A percentile compares a stretch with the other conserved stretches of the same genome.
phyloP scores from a whole-genome alignment of 2,329 filamentous ascomycete species.

The Colletotrichum sp. region DNA sequence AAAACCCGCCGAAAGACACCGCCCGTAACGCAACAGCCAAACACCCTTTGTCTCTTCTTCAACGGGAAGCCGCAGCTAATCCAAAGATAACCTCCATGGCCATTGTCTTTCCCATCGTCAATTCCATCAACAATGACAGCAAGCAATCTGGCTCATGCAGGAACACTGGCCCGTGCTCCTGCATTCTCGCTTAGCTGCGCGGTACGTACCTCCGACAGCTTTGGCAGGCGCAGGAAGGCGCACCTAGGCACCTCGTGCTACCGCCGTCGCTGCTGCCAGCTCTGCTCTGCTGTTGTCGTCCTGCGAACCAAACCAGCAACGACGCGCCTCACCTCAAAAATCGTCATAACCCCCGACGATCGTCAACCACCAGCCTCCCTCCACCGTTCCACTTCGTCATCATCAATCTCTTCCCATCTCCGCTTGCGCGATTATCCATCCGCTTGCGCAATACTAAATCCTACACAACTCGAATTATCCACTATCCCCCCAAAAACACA shows the following conservation, averaged over 20 bases:
- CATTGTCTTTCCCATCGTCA: background rate
- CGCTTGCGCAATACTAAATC: background rate
- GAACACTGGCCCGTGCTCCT: constrained; percentile 8
- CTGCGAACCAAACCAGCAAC: constrained; percentile 17
- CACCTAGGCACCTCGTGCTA: background rate
- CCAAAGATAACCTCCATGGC: background rate
- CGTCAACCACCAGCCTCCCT: constrained; percentile 7
- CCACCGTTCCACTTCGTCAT: constrained; percentile 4
- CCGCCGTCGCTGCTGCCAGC: background rate
- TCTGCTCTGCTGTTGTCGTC: constrained; percentile 10
- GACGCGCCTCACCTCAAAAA: constrained; percentile 21
- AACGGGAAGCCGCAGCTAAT: background rate
- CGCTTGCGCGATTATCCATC: background rate
- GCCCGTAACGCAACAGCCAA: background rate
- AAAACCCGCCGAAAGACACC: background rate
- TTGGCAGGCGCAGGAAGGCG: background rate
- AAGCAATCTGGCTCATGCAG: background rate
- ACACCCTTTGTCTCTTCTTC: background rate
- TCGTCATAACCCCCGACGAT: constrained; percentile 18
- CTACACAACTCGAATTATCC: background rate
- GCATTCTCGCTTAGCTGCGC: constrained; percentile 3
- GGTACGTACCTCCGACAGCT: background rate
- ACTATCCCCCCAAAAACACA: background rate
- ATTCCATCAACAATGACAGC: background rate
- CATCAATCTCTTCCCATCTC: constrained; percentile 1